These are phyloP conservation scores for Taphrina populina DNA, from an alignment of 1,139 yeast genomes.

Conservation along the genomic window DNA sequence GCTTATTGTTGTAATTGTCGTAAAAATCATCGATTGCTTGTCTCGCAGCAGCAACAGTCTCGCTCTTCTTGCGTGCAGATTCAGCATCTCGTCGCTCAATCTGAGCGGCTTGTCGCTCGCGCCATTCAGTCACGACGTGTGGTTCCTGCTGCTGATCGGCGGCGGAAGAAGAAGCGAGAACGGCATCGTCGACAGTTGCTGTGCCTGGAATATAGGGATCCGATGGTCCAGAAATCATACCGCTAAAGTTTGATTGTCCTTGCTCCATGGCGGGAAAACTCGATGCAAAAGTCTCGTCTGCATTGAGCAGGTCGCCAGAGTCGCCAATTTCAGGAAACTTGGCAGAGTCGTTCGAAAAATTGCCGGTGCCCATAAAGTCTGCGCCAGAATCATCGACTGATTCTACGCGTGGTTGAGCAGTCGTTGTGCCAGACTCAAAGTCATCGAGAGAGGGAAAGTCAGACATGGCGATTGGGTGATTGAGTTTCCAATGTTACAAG, in stretches of 20 bases:
- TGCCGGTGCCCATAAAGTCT: constrained; percentile 54
- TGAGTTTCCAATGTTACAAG: too few species aligned
- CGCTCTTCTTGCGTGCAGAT: constrained; percentile 64
- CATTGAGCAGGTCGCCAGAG: constrained; percentile 45
- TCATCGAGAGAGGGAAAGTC: constrained; percentile 73
- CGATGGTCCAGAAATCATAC: constrained; percentile 42
- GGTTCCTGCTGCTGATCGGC: constrained; percentile 15
- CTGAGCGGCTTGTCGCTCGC: constrained; percentile 75
- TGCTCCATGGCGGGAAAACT: constrained; percentile 13
- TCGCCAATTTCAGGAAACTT: constrained; percentile 28
- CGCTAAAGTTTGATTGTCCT: constrained; percentile 30
- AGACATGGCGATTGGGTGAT: constrained; percentile 46
- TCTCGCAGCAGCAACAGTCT: constrained; percentile 74
- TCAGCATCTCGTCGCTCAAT: constrained; percentile 77
- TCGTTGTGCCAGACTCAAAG: constrained; percentile 44
- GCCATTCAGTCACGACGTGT: constrained; percentile 54
- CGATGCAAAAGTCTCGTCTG: constrained; percentile 4
- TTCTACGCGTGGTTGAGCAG: constrained; percentile 46
- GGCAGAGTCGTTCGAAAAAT: constrained; percentile 40
- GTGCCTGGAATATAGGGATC: constrained; percentile 43
- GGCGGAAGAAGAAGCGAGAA: constrained; percentile 25
- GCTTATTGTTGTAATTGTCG: constrained; percentile 84
- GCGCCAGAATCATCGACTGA: constrained; percentile 61
- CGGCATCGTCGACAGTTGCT: constrained; percentile 35
- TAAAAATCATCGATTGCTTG: constrained; percentile 89